Evolutionary conservation across 208 protist species (phyloP).

Genomic region (Trypanosoma theileri): DNA sequence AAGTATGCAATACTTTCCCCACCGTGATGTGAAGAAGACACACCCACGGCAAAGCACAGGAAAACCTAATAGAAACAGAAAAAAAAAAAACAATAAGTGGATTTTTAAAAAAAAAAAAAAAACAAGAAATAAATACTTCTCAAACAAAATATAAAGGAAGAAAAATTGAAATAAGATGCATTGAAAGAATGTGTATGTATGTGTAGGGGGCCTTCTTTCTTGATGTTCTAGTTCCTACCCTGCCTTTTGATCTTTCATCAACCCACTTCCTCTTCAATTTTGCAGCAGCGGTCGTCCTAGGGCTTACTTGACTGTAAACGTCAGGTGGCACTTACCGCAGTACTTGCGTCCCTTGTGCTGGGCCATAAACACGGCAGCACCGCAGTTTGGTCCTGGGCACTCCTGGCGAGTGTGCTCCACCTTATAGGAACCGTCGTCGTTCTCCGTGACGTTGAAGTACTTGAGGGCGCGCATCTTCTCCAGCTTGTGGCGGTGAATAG

Average conservation of each 20-base stretch:
- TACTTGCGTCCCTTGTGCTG: conserved; percentile 95
- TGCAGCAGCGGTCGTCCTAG: background rate
- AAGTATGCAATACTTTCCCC: background rate
- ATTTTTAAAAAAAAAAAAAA: too few relatives aligned
- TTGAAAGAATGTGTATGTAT: too few relatives aligned
- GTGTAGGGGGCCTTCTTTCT: too few relatives aligned
- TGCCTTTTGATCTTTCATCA: too few relatives aligned
- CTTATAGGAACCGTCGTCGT: conserved; percentile 96
- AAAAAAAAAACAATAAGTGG: too few relatives aligned
- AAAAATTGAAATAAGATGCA: too few relatives aligned
- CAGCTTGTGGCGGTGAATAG: conserved; percentile 98
- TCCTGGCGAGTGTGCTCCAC: conserved; percentile 84
- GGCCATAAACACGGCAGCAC: conserved; percentile 96
- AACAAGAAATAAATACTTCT: too few relatives aligned
- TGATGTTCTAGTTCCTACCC: too few relatives aligned
- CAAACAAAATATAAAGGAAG: too few relatives aligned
- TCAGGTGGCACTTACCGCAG: conserved; percentile 96
- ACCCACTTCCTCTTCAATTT: background rate
- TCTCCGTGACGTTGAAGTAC: conserved; percentile 98
- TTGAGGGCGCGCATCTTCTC: conserved; percentile 99
- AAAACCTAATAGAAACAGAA: too few relatives aligned
- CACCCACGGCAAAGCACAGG: too few relatives aligned
- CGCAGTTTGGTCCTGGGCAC: conserved; percentile 87
- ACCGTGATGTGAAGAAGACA: too few relatives aligned
- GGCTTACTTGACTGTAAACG: conserved; percentile 24